These are phyloP conservation scores for Colletotrichum sp. DNA, from an alignment of 2,329 filamentous ascomycete species.

Conservation along the genomic window DNA sequence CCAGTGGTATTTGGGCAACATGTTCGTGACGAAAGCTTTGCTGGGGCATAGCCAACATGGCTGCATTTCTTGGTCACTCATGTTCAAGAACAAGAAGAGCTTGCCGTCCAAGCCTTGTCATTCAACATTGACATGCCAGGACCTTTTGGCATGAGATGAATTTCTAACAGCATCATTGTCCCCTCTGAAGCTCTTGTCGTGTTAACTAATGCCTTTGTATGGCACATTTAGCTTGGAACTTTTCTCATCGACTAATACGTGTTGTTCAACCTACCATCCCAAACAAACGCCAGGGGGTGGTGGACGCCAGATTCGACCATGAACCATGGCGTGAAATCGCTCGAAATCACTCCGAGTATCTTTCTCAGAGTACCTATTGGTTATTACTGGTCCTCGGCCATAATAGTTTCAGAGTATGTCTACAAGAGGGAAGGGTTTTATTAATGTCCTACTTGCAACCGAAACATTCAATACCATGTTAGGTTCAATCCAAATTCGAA, in stretches of 20 bases:
- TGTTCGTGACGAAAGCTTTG: neutral
- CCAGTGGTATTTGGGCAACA: too few species aligned
- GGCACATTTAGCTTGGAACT: neutral
- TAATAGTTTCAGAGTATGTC: neutral
- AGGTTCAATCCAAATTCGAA: too few species aligned
- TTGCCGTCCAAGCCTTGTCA: fast-evolving
- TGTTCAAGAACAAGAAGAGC: neutral
- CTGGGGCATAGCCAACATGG: neutral
- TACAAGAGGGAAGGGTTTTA: fast-evolving
- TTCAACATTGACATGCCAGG: neutral
- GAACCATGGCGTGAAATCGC: neutral
- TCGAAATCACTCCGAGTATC: neutral
- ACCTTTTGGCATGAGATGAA: neutral
- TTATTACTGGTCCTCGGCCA: neutral
- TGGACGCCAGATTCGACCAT: neutral
- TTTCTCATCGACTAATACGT: neutral
- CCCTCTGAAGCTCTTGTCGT: too few species aligned
- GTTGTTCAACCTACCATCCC: neutral
- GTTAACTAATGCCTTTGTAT: too few species aligned
- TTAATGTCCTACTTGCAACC: neutral
- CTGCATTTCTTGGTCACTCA: neutral
- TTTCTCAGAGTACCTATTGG: neutral
- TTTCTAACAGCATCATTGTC: neutral
- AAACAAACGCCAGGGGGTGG: neutral
- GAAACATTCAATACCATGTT: neutral